Conservation (phyloP, 768 basidiomycete species). For the Russula vinacea region DNA sequence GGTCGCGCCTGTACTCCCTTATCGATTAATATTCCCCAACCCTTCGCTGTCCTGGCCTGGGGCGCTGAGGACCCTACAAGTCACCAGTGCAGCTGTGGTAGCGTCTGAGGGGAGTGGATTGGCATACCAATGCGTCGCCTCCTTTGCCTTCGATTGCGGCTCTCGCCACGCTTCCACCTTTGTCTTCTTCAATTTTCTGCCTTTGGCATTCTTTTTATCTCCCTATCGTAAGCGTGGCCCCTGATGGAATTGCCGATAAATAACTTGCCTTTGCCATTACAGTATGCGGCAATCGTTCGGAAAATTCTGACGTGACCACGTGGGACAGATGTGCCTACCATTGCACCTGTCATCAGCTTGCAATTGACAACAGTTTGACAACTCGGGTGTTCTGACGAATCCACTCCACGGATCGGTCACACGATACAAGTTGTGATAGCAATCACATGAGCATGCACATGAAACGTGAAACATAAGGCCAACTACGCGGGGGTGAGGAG, state of each 20-base stretch:
- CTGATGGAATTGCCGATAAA: neutral
- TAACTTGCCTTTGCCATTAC: neutral
- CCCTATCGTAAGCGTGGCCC: neutral
- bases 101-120: neutral
- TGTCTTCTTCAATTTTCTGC: neutral
- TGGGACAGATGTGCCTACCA: neutral
- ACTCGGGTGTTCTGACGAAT: neutral
- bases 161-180: neutral
- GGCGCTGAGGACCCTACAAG: neutral
- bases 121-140: neutral
- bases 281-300: neutral
- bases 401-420: too few relatives aligned
- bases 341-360: neutral
- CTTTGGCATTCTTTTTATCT: too few relatives aligned
- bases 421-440: too few relatives aligned
- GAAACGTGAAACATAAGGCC: too few relatives aligned
- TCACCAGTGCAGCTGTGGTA: neutral
- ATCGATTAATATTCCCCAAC: neutral
- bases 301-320: neutral
- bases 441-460: too few relatives aligned
- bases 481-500: too few relatives aligned
- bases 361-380: too few relatives aligned
- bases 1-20: conserved; percentile 3
- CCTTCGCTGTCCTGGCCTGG: too few relatives aligned
- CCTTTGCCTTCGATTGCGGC: neutral